Conservation (phyloP, 1,139 yeast genomes). For the Yarrowia galli region DNA sequence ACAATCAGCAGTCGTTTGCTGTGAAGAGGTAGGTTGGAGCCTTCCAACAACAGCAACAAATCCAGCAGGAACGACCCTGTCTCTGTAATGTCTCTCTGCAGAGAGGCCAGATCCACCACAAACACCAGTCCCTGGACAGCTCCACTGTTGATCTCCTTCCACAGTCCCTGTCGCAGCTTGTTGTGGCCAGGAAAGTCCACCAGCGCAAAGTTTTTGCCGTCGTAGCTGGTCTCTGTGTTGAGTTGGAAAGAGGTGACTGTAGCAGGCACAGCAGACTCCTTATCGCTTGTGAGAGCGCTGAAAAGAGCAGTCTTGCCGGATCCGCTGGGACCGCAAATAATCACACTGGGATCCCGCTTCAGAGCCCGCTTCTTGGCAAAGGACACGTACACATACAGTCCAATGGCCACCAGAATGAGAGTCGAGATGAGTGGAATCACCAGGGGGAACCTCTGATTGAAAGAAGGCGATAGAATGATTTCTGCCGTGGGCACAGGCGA, state of each 20-base stretch:
- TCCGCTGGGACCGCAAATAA: constrained; percentile 34
- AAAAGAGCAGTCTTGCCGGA: constrained; percentile 37
- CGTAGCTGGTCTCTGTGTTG: constrained; percentile 18
- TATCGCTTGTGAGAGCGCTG: neutral
- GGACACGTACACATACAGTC: constrained; percentile 9
- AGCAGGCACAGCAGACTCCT: neutral
- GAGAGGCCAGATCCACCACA: constrained; percentile 59
- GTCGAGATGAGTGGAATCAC: neutral
- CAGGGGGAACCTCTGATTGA: constrained; percentile 9
- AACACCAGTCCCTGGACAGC: constrained; percentile 67
- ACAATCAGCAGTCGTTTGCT: constrained; percentile 65
- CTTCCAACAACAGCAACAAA: constrained; percentile 49
- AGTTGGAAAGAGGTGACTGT: constrained; percentile 6
- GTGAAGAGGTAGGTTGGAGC: constrained; percentile 63
- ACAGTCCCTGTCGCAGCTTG: constrained; percentile 59
- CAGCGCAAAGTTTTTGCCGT: constrained; percentile 53
- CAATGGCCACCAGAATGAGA: neutral
- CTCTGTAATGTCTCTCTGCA: constrained; percentile 46
- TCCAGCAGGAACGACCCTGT: constrained; percentile 50
- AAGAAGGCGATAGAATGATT: neutral
- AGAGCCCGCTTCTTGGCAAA: constrained; percentile 12
- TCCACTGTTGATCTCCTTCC: constrained; percentile 47
- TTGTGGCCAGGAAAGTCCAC: constrained; percentile 88
- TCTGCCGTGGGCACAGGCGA: constrained; percentile 1
- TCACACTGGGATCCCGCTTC: constrained; percentile 24